Conservation (phyloP, 2,329 filamentous ascomycete species). For the Orbilia javanica region DNA sequence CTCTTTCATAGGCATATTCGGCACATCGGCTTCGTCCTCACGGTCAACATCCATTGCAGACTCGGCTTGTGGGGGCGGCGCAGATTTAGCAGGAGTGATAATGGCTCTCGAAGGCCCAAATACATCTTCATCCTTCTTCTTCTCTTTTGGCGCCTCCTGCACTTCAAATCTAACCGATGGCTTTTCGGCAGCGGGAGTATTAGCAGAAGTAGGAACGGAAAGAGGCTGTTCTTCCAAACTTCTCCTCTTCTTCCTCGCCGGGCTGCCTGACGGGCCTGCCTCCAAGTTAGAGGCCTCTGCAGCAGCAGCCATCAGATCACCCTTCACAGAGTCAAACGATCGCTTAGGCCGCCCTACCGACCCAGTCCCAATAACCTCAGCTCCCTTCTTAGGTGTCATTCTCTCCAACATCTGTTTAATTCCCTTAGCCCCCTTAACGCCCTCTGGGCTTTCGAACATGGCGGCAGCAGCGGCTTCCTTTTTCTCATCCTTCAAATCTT, state of each 20-base stretch:
- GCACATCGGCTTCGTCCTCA: slow-evolving; percentile 65
- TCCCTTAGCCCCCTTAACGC: slow-evolving; percentile 73
- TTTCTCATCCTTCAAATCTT: slow-evolving; percentile 59
- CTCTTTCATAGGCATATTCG: slow-evolving; percentile 82
- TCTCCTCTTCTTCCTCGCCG: slow-evolving; percentile 55
- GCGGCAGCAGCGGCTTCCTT: slow-evolving; percentile 74
- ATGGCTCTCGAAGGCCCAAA: slow-evolving; percentile 39
- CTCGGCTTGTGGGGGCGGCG: background rate
- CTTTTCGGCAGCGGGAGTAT: slow-evolving; percentile 27
- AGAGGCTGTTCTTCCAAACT: slow-evolving; percentile 50
- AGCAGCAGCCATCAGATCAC: slow-evolving; percentile 51
- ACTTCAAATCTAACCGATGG: slow-evolving; percentile 48
- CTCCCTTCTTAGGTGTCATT: slow-evolving; percentile 80
- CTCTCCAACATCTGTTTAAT: slow-evolving; percentile 70
- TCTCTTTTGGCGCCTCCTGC: slow-evolving; percentile 24
- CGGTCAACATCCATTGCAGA: slow-evolving; percentile 65
- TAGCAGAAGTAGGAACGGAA: background rate
- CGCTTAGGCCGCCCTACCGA: slow-evolving; percentile 45
- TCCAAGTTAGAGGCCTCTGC: slow-evolving; percentile 27
- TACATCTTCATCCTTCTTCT: slow-evolving; percentile 35
- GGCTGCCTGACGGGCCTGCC: slow-evolving; percentile 33
- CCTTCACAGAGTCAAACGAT: slow-evolving; percentile 52
- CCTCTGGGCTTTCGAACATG: slow-evolving; percentile 63
- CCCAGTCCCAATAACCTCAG: background rate
- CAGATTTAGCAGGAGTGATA: background rate